Conservation (phyloP, 2,329 filamentous ascomycete genomes). For the Xylaria sp. region DNA sequence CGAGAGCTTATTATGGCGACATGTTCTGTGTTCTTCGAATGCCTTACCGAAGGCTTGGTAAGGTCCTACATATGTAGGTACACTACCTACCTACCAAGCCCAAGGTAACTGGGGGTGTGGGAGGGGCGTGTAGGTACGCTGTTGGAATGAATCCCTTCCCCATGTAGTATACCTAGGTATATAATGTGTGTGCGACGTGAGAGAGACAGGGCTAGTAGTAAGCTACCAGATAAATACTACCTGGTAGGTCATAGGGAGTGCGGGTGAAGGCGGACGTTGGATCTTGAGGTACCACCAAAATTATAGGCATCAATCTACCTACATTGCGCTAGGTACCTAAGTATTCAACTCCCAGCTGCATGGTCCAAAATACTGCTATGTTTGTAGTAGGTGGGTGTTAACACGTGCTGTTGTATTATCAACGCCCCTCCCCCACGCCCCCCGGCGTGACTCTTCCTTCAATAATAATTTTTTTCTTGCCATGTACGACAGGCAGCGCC, state of each 20-base stretch:
- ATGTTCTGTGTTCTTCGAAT: not conserved
- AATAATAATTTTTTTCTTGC: not conserved
- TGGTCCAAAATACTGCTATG: slow-evolving; percentile 28
- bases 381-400: not conserved
- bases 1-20: slow-evolving; percentile 22
- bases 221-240: not conserved
- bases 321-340: not conserved
- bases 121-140: not conserved
- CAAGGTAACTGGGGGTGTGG: slow-evolving; percentile 1
- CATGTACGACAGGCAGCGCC: slow-evolving; percentile 12
- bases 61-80: slow-evolving; percentile 38
- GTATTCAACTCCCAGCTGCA: slow-evolving; percentile 18
- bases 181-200: slow-evolving; percentile 10
- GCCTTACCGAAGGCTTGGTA: slow-evolving; percentile 39
- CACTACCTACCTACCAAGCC: slow-evolving; percentile 13
- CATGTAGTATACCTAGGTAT: slow-evolving; percentile 10
- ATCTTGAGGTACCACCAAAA: slow-evolving; percentile 15
- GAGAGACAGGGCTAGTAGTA: not conserved
- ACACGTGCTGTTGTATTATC: slow-evolving; percentile 22
- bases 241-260: not conserved
- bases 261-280: not conserved
- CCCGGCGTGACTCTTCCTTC: slow-evolving; percentile 4
- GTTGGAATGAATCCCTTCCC: not conserved
- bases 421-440: not conserved
- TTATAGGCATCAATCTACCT: slow-evolving; percentile 9